Percentiles rank a stretch among this genome's conserved stretches.
Conservation (phyloP, 257 asterid species). For the Petunia axillaris region DNA sequence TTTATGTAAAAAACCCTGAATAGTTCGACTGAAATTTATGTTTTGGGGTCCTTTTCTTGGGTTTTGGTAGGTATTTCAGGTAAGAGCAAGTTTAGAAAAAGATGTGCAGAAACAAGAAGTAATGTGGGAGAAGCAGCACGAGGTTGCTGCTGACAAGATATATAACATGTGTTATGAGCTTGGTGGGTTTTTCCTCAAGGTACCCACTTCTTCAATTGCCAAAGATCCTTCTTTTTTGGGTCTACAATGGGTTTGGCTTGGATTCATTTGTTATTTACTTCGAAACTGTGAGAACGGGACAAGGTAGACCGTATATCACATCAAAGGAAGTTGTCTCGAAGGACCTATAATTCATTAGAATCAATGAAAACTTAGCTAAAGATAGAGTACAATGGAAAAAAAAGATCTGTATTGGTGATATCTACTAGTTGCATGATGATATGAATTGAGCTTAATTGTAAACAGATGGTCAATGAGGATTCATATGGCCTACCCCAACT, state of each 20-base stretch:
- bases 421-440: too few species aligned
- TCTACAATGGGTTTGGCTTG: not conserved
- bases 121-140: slow-evolving; percentile 98
- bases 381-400: too few species aligned
- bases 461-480: too few species aligned
- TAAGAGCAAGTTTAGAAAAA: slow-evolving; percentile 73
- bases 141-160: slow-evolving; percentile 92
- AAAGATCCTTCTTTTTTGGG: not conserved
- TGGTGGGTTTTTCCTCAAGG: slow-evolving; percentile 99
- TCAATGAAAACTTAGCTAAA: too few species aligned
- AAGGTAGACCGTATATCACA: too few species aligned
- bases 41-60: not conserved
- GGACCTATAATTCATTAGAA: too few species aligned
- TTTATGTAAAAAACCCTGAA: too few species aligned
- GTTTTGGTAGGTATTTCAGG: slow-evolving; percentile 72
- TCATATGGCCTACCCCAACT: too few species aligned
- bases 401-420: too few species aligned
- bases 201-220: slow-evolving; percentile 27
- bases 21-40: not conserved
- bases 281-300: not conserved
- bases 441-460: too few species aligned
- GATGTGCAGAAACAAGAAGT: slow-evolving; percentile 75
- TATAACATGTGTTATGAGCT: slow-evolving; percentile 89
- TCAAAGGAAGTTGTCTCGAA: too few species aligned
- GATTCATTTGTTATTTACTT: not conserved